Percentiles rank a stretch among this genome's conserved stretches.
Conservation (phyloP, 768 basidiomycete species). For the Sporobolomyces roseus region DNA sequence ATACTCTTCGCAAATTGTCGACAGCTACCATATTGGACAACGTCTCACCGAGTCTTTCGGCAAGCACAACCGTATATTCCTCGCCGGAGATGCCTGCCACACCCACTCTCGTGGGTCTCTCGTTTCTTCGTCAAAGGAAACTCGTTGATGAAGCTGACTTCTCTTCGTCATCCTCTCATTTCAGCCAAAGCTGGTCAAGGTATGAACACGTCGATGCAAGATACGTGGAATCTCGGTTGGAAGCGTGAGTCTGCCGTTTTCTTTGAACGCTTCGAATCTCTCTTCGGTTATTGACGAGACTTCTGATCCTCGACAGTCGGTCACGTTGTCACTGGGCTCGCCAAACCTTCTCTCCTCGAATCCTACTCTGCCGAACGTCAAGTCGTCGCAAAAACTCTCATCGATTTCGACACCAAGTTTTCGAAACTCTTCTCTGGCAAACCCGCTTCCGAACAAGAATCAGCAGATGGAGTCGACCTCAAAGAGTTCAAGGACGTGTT, state of each 20-base stretch:
- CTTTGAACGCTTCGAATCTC: too few relatives aligned
- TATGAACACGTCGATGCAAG: conserved; percentile 42
- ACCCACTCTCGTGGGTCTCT: conserved; percentile 40
- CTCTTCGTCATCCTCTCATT: background rate
- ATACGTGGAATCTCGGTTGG: conserved; percentile 44
- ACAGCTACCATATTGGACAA: conserved; percentile 65
- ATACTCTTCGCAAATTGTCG: too few relatives aligned
- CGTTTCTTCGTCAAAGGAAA: background rate
- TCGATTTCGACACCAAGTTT: conserved; percentile 62
- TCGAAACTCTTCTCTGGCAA: conserved; percentile 66
- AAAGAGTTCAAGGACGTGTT: conserved; percentile 40
- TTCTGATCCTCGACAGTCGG: conserved; percentile 28
- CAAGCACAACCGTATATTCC: conserved; percentile 64
- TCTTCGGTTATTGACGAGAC: too few relatives aligned
- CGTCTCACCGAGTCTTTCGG: conserved; percentile 66
- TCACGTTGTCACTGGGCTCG: conserved; percentile 41
- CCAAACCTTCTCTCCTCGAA: conserved; percentile 40
- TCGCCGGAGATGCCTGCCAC: conserved; percentile 58
- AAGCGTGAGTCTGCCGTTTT: conserved; percentile 15
- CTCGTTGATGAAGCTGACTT: background rate
- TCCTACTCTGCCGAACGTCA: conserved; percentile 57
- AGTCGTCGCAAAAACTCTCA: conserved; percentile 62
- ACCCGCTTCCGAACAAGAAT: conserved; percentile 54
- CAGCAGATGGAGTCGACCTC: conserved; percentile 38
- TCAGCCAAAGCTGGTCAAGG: conserved; percentile 56